Evolutionary conservation across 371 early-diverging fungal genomes (phyloP).

Genomic region (Syncephalis plumigaleata): DNA sequence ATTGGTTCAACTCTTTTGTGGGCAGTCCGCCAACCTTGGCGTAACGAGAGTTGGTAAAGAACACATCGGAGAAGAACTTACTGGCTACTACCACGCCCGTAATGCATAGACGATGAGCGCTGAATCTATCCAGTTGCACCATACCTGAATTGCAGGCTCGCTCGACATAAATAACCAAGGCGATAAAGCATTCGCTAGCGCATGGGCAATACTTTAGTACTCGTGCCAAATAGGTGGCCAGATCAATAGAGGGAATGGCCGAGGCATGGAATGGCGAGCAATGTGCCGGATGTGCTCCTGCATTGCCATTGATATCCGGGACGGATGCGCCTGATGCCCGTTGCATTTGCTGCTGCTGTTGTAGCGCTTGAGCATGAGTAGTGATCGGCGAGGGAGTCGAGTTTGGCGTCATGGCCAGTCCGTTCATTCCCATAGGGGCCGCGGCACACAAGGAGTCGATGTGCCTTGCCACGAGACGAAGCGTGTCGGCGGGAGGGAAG

Average conservation of each 20-base stretch:
- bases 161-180: slow-evolving; percentile 69
- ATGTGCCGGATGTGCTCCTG: slow-evolving; percentile 7
- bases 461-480: slow-evolving; percentile 37
- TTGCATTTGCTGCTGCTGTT: slow-evolving; percentile 15
- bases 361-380: neutral
- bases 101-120: slow-evolving; percentile 78
- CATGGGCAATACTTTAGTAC: slow-evolving; percentile 86
- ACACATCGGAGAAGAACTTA: slow-evolving; percentile 78
- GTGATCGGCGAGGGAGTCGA: too few species aligned
- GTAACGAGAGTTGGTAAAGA: slow-evolving; percentile 80
- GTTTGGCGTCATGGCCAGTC: slow-evolving; percentile 1
- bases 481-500: slow-evolving; percentile 40
- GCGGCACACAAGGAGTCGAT: slow-evolving; percentile 34
- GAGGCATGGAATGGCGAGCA: slow-evolving; percentile 69
- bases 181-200: slow-evolving; percentile 68
- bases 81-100: slow-evolving; percentile 62
- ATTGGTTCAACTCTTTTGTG: slow-evolving; percentile 66
- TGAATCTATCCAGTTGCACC: slow-evolving; percentile 59
- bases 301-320: neutral
- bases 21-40: slow-evolving; percentile 89
- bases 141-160: slow-evolving; percentile 23
- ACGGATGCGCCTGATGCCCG: slow-evolving; percentile 8
- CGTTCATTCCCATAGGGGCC: slow-evolving; percentile 16
- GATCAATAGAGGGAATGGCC: slow-evolving; percentile 71
- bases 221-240: slow-evolving; percentile 61